Evolutionary conservation across 163 green algal genomes (phyloP), one percentile per base, ranked within the genome.

Genomic region (Scenedesmus sp.): DNA sequence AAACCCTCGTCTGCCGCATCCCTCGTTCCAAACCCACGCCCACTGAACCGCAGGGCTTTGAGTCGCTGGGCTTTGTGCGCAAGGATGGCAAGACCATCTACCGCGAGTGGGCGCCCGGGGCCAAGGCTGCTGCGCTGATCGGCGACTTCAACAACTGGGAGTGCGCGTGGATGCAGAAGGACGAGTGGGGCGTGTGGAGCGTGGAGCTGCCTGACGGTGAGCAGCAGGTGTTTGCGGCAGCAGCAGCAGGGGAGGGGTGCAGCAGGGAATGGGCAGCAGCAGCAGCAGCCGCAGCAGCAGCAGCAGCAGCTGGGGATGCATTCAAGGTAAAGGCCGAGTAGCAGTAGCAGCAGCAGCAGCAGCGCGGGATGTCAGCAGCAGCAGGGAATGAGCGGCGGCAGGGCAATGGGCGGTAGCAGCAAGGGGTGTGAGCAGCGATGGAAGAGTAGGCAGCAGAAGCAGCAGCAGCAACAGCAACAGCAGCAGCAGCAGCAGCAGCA

Each of bases 121-220:
- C 97, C 0, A 70, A 86, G 8, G 91, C 88, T 56, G 95, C 93
- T 5, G 87, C 93, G 82, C 90, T 97, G 8, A 96, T 97, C 59
- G 97, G 97, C 9, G 95, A 96, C 92, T 99, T 99, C 97, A 99
- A 99, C 91, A 89, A 88, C 77, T 99, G 98, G 98, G 62, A 96
- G 84, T 94, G 91, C 4, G 92, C 84, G 2, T 92, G 87, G 91
- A 97, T 98, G 96, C 89, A 96, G 66, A 92, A 93, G 4, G 97
- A 98, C 91, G 82, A 98, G 79, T 99, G 96, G 94, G 98, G 98
- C 46, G 96, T 98, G 66, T 99, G 98, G 97, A 96, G 83, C 26
- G 91, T 98, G 20, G 93, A 76, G 18, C 89, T 99, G 66, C 96
- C 96, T 46, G 95, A 98, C 74, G 94, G 95, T 97, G 84, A 87